A percentile compares a stretch with the other conserved stretches of the same genome.
Evolutionary conservation across 805 yeast species (phyloP).

Genomic region (Zygoascus biomembranicola): DNA sequence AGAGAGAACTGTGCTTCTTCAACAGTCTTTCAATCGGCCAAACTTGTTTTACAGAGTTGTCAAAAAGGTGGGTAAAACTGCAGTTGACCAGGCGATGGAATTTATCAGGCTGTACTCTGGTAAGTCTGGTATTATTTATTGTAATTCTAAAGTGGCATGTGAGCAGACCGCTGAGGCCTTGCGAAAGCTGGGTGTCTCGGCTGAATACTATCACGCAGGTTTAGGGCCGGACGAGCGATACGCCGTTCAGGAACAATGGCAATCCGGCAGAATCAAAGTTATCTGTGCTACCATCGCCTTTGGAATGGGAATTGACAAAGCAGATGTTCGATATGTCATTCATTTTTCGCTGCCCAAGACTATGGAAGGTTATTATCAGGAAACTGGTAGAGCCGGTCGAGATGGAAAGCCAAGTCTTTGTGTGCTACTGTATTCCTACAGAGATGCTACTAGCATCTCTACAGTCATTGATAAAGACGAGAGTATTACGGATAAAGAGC

Average conservation of each 20-base stretch:
- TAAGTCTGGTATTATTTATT: conserved; percentile 82
- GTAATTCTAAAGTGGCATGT: conserved; percentile 84
- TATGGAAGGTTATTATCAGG: conserved; percentile 94
- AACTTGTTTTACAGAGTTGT: conserved; percentile 74
- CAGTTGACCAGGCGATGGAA: conserved; percentile 32
- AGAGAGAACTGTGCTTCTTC: conserved; percentile 46
- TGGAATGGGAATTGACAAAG: conserved; percentile 98
- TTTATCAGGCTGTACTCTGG: conserved; percentile 44
- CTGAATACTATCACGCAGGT: conserved; percentile 91
- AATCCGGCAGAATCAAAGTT: conserved; percentile 55
- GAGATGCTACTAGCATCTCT: conserved; percentile 71
- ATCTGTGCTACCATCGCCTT: conserved; percentile 97
- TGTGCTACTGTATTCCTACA: conserved; percentile 69
- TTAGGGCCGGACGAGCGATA: conserved; percentile 70
- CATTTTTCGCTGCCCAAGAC: conserved; percentile 85
- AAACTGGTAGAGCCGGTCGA: conserved; percentile 97
- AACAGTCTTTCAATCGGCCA: conserved; percentile 87
- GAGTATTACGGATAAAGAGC: conserved; percentile 49
- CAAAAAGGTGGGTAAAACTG: conserved; percentile 42
- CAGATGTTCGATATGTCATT: conserved; percentile 87
- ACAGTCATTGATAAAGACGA: conserved; percentile 69
- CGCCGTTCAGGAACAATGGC: conserved; percentile 76
- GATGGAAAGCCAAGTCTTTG: conserved; percentile 83
- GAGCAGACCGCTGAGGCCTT: conserved; percentile 68
- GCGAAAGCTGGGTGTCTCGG: conserved; percentile 46